These are phyloP conservation scores for Buxus sempervirens DNA, from an alignment of 164 flowering plant species.

Conservation along the genomic window DNA sequence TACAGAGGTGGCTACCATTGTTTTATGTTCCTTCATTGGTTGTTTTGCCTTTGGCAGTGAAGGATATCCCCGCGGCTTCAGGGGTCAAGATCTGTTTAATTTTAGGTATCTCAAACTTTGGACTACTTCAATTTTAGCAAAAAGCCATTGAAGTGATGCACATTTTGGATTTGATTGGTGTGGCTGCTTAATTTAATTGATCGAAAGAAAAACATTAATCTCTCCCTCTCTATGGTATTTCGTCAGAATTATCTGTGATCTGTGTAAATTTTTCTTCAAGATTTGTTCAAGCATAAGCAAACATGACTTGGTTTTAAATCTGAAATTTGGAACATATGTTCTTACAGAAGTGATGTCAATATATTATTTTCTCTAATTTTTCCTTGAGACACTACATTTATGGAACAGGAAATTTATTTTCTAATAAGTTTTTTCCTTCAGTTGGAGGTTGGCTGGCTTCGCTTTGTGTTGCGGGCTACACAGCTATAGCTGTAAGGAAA, in stretches of 20 bases:
- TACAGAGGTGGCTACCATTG: slow-evolving; percentile 96
- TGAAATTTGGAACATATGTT: neutral
- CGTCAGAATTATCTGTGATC: no score
- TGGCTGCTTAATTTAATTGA: neutral
- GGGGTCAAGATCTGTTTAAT: slow-evolving; percentile 78
- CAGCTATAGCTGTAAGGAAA: slow-evolving; percentile 90
- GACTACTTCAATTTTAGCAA: neutral
- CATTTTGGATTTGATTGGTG: neutral
- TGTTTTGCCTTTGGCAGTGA: slow-evolving; percentile 82
- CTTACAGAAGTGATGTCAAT: neutral
- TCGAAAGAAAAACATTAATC: neutral
- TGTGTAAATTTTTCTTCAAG: no score
- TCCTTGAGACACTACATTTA: neutral
- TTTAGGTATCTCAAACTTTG: slow-evolving; percentile 38
- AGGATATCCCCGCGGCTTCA: slow-evolving; percentile 90
- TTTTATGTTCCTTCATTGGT: slow-evolving; percentile 94
- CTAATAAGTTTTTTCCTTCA: slow-evolving; percentile 16
- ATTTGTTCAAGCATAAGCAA: neutral
- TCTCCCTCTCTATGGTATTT: no score
- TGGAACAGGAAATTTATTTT: neutral
- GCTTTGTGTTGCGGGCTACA: slow-evolving; percentile 81
- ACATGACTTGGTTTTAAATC: neutral
- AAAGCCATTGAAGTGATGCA: no score
- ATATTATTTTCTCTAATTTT: neutral
- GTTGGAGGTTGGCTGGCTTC: slow-evolving; percentile 96